A percentile compares a stretch with the other conserved stretches of the same genome.
phyloP scores from a whole-genome alignment of 2,329 filamentous ascomycete genomes.

The Cercospora canescens region DNA sequence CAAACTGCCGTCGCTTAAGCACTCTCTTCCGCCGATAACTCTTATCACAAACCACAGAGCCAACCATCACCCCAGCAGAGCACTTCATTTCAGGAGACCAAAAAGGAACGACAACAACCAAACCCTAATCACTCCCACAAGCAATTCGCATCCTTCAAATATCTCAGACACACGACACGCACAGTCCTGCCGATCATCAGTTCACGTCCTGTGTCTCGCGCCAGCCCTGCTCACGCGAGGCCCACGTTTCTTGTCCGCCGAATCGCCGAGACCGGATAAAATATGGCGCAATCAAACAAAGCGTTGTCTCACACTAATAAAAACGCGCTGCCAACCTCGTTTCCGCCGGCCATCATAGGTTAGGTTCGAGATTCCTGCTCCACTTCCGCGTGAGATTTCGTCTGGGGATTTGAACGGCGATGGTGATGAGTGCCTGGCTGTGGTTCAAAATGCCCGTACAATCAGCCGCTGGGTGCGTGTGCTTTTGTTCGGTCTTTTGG shows the following conservation, averaged over 20 bases:
- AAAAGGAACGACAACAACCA: too few species aligned
- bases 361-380: not conserved
- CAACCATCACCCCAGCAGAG: not conserved
- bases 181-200: not conserved
- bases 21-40: not conserved
- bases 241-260: not conserved
- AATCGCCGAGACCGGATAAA: not conserved
- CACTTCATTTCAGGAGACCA: not conserved
- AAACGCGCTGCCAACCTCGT: not conserved
- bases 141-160: not conserved
- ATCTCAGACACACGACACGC: not conserved
- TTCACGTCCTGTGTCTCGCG: not conserved
- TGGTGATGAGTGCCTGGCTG: not conserved
- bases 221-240: not conserved
- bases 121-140: not conserved
- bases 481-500: not conserved
- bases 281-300: not conserved
- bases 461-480: not conserved
- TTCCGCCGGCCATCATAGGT: not conserved
- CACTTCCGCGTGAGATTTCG: not conserved
- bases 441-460: not conserved
- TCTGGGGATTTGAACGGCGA: not conserved
- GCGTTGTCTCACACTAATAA: not conserved
- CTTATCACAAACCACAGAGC: not conserved
- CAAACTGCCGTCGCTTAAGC: not conserved